Conservation (phyloP, 495 filamentous ascomycete genomes). For the Penicillium tannophilum region DNA sequence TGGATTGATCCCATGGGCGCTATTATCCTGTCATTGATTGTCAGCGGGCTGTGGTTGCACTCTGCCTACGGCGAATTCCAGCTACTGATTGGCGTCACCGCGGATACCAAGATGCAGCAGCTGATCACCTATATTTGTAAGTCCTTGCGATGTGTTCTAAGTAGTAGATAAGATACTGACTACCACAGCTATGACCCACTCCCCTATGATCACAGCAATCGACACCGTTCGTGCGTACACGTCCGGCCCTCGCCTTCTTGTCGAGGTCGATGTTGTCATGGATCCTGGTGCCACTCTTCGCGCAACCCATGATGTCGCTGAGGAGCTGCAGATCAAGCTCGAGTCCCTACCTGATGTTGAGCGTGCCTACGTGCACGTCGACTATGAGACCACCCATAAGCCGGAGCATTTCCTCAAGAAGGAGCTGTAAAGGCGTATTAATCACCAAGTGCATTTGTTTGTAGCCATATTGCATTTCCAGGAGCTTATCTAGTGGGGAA, state of each 20-base stretch:
- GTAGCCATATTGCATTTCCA: not conserved
- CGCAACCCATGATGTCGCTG: not conserved
- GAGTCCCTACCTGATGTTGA: conserved; percentile 92
- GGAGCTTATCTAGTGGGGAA: not conserved
- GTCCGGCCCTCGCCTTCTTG: conserved; percentile 83
- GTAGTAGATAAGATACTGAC: conserved; percentile 3
- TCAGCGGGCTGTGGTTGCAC: conserved; percentile 75
- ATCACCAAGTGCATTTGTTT: not conserved
- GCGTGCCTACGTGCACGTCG: conserved; percentile 94
- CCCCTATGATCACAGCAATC: conserved; percentile 74
- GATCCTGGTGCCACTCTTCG: conserved; percentile 61
- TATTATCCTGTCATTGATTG: conserved; percentile 75
- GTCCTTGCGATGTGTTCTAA: conserved; percentile 18
- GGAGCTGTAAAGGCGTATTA: conserved; percentile 43
- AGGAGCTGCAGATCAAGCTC: conserved; percentile 86
- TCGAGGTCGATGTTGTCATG: conserved; percentile 92
- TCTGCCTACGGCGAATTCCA: conserved; percentile 91
- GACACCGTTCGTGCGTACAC: conserved; percentile 96
- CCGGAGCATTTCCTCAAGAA: conserved; percentile 74
- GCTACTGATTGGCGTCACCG: conserved; percentile 85
- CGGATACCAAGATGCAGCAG: conserved; percentile 82
- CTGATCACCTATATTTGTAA: conserved; percentile 93
- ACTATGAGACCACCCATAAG: conserved; percentile 97
- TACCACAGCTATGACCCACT: conserved; percentile 79
- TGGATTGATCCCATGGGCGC: conserved; percentile 96